A percentile compares a stretch with the other conserved stretches of the same genome.
Evolutionary conservation across 1,139 yeast genomes (phyloP).

Genomic region (Sugiyamaella pinicola): DNA sequence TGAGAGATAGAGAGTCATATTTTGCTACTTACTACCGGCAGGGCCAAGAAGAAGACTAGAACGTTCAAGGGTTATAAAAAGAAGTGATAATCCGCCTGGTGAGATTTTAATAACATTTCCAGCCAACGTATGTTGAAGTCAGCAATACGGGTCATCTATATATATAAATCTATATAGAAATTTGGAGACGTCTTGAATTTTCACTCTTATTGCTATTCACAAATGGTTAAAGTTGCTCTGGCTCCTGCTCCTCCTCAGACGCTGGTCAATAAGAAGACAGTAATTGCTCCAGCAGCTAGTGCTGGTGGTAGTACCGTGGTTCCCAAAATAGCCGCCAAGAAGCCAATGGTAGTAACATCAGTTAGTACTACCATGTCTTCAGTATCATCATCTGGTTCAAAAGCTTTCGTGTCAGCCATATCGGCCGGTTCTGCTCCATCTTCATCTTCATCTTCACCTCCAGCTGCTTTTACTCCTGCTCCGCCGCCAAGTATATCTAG

Average conservation of each 20-base stretch:
- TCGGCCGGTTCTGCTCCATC: background rate
- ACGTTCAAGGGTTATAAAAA: constrained; percentile 4
- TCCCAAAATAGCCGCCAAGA: constrained; percentile 8
- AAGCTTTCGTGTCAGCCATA: background rate
- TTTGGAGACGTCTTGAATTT: too few species aligned
- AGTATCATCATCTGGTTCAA: background rate
- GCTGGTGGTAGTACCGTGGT: background rate
- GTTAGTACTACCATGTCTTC: too few species aligned
- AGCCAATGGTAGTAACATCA: constrained; percentile 12
- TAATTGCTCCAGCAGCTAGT: background rate
- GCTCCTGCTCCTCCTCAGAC: constrained; percentile 12
- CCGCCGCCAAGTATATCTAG: constrained; percentile 17
- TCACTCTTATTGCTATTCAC: too few species aligned
- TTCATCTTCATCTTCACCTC: constrained; percentile 8
- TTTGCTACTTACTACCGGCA: background rate
- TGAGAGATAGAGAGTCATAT: constrained; percentile 1
- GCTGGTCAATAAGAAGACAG: constrained; percentile 7
- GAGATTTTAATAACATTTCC: too few species aligned
- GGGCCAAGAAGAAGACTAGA: constrained; percentile 1
- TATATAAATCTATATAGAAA: too few species aligned
- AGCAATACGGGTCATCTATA: too few species aligned
- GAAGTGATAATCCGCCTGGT: background rate
- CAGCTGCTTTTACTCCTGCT: constrained; percentile 10
- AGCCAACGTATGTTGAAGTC: too few species aligned
- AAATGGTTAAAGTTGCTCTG: constrained; percentile 7